Evolutionary conservation across 345 rosid genomes (phyloP).

Genomic region (Dovyalis caffra): DNA sequence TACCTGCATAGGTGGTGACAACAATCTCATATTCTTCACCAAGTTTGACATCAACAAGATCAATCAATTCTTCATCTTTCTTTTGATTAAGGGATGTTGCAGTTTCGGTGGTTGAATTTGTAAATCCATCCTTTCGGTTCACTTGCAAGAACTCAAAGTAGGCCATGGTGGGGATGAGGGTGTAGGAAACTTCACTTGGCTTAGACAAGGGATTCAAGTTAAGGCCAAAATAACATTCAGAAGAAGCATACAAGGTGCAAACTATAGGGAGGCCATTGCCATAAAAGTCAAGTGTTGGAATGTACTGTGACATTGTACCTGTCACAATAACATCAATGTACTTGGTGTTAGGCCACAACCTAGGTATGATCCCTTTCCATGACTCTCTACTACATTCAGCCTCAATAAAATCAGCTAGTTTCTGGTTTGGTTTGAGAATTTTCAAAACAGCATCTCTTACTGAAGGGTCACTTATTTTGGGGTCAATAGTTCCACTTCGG

Average conservation of each 20-base stretch:
- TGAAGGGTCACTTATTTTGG: conserved; percentile 7
- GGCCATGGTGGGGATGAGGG: conserved; percentile 28
- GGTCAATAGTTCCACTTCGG: conserved; percentile 12
- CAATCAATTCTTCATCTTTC: conserved; percentile 7
- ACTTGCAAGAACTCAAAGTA: conserved; percentile 31
- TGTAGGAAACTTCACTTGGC: conserved; percentile 24
- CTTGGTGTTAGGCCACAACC: conserved; percentile 36
- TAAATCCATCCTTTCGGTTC: not conserved
- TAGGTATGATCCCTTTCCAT: conserved; percentile 33
- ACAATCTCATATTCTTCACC: conserved; percentile 5
- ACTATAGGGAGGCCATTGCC: conserved; percentile 19
- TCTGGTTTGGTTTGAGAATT: conserved; percentile 14
- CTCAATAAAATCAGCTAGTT: conserved; percentile 16
- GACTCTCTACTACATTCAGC: conserved; percentile 16
- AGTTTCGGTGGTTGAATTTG: not conserved
- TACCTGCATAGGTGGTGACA: conserved; percentile 30
- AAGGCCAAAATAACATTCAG: conserved; percentile 22
- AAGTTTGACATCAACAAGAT: not conserved
- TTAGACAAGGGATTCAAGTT: conserved; percentile 23
- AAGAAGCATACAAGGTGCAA: conserved; percentile 20
- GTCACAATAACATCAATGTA: conserved; percentile 20
- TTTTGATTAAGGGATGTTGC: too few species aligned
- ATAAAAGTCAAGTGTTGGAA: conserved; percentile 17
- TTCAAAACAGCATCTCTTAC: conserved; percentile 15
- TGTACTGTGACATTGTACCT: conserved; percentile 24